These are phyloP conservation scores for Oryza glumipatula DNA, from an alignment of 176 grass and related monocot species.

Conservation along the genomic window DNA sequence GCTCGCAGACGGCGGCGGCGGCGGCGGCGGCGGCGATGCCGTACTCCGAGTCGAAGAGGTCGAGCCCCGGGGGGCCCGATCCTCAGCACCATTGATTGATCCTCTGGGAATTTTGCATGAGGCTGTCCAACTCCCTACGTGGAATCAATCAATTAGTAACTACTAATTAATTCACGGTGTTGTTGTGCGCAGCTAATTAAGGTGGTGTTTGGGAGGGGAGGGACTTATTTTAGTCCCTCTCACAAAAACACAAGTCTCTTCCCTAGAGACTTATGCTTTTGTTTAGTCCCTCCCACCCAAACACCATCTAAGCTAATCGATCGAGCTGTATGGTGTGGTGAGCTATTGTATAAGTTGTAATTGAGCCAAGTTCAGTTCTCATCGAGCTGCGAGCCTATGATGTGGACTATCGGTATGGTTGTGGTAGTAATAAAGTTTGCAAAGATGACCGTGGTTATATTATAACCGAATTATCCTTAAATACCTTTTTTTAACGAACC, in stretches of 20 bases:
- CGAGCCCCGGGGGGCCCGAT: conserved; percentile 59
- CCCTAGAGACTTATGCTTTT: too few species aligned
- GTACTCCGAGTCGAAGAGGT: conserved; percentile 54
- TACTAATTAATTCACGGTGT: background rate
- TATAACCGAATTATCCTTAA: too few species aligned
- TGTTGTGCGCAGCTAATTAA: background rate
- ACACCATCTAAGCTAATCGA: too few species aligned
- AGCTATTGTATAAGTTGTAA: too few species aligned
- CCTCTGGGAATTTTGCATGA: background rate
- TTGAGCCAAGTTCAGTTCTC: background rate
- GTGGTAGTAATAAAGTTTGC: too few species aligned
- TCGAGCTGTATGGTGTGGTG: background rate
- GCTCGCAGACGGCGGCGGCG: background rate
- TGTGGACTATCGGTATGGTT: too few species aligned
- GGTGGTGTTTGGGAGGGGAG: too few species aligned
- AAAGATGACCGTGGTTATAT: too few species aligned
- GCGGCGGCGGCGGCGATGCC: background rate
- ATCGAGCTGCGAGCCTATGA: background rate
- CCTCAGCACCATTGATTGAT: conserved; percentile 59
- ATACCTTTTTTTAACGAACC: too few species aligned
- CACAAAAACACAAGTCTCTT: too few species aligned
- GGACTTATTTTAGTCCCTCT: too few species aligned
- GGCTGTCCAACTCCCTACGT: background rate
- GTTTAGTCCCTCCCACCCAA: too few species aligned
- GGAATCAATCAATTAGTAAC: background rate